Evolutionary conservation across 352 stramenopile species (phyloP).

Genomic region (Phytopythium sindhum): DNA sequence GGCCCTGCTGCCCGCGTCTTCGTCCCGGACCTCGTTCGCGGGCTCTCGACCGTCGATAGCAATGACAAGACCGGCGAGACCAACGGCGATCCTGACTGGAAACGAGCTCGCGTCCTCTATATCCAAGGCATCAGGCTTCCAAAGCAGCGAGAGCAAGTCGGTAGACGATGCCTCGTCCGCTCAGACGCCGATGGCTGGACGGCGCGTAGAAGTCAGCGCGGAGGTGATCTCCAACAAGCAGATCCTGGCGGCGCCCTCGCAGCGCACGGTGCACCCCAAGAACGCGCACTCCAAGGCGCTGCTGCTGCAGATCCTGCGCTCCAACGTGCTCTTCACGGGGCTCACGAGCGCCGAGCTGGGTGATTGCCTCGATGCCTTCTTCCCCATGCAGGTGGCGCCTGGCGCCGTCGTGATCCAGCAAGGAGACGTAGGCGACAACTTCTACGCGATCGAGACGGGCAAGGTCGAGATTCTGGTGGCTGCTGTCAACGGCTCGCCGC

Average conservation of each 20-base stretch:
- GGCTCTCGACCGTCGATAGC: constrained; percentile 1
- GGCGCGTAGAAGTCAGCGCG: constrained; percentile 70
- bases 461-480: constrained; percentile 73
- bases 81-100: background rate
- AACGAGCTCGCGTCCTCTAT: background rate
- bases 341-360: constrained; percentile 47
- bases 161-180: background rate
- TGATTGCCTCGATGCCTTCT: constrained; percentile 77
- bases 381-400: constrained; percentile 40
- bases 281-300: constrained; percentile 48
- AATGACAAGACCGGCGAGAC: background rate
- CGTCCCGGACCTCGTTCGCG: background rate
- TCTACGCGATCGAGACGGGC: constrained; percentile 63
- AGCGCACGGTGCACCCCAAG: constrained; percentile 66
- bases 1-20: background rate
- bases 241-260: constrained; percentile 39
- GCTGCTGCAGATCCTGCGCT: constrained; percentile 60
- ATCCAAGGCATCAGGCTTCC: background rate
- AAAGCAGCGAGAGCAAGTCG: background rate
- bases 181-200: constrained; percentile 6
- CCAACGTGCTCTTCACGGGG: constrained; percentile 73
- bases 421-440: constrained; percentile 73
- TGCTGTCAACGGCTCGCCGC: constrained; percentile 36
- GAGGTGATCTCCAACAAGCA: constrained; percentile 75
- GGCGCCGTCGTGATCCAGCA: constrained; percentile 61